Evolutionary conservation across 306 rosid species (phyloP).

Genomic region (Corylus heterophylla): DNA sequence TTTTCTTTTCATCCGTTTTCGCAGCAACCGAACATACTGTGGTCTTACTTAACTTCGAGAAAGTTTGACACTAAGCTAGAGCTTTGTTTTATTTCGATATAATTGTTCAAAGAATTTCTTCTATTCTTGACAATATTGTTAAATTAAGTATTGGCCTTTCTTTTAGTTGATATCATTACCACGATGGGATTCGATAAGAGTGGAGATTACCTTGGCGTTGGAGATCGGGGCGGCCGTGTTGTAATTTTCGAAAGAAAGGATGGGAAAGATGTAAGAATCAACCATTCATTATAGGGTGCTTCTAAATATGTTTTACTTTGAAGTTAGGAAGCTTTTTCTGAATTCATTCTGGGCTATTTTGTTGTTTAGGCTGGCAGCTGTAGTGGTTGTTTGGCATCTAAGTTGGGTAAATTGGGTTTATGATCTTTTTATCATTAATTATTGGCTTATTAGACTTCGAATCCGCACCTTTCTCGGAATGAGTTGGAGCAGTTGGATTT

Average conservation of each 20-base stretch:
- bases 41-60: background rate
- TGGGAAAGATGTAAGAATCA: constrained; percentile 50
- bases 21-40: background rate
- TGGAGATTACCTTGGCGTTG: constrained; percentile 70
- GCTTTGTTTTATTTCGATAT: background rate
- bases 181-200: constrained; percentile 58
- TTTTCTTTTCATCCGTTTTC: background rate
- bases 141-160: background rate
- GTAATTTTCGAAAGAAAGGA: constrained; percentile 54
- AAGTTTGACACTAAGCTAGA: background rate
- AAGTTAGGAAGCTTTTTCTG: constrained; percentile 1
- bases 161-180: constrained; percentile 55
- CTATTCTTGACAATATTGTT: background rate
- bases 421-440: constrained; percentile 20
- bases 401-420: constrained; percentile 33
- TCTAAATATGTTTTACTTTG: background rate
- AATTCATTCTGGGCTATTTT: constrained; percentile 26
- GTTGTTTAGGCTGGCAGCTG: constrained; percentile 33
- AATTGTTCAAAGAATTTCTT: background rate
- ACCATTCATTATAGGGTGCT: background rate
- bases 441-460: constrained; percentile 44
- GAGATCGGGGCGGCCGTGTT: constrained; percentile 80
- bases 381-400: constrained; percentile 34
- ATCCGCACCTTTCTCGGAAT: constrained; percentile 28
- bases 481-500: constrained; percentile 58